Evolutionary conservation across 2,329 filamentous ascomycete species (phyloP), one percentile per base, ranked within the genome.

Genomic region (Incumbomyces lentus): DNA sequence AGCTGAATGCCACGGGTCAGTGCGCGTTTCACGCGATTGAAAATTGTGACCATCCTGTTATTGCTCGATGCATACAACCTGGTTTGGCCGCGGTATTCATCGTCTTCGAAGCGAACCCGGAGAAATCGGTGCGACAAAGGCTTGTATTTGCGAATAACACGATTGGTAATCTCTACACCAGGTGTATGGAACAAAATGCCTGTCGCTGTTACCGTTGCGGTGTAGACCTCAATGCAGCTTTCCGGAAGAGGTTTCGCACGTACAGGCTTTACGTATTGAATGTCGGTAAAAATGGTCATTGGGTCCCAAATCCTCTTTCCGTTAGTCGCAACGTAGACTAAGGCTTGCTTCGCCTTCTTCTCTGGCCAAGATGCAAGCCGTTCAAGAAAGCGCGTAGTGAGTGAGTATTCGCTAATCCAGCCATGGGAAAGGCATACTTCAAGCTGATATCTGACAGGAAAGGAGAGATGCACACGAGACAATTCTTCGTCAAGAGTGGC

Each of bases 371-470:
- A 57, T 2, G 67, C 61, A 3, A 96, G 71, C 35, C 67, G 73
- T 22, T 71, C 60, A 2, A 94, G 65, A 53, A 96, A 96, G 2
- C 78, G 72, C 1, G 64, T 61, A 1, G 70, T 74, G 37, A 96
- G 74, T 39, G 76, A 84, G 59, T 86, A 78, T 61, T 95, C 90
- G 44, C 82, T 82, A 11, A 98, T 67, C 18, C 79, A 71, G 0
- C 81, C 80, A 22, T 83, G 78, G 0, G 89, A 94, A n/a, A 96
- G 73, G 60, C 90, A 96, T 0, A 87, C 89, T 62, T 98, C 90
- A 0, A 98, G 75, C 61, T 95, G 88, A 59, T 96, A 98, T 13
- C 86, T 77, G 1, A 95, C 77, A 1, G 79, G 67, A 51, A 88
- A 95, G 0, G 77, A 68, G 3, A 90, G 69, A 46, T 65, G 54